Percentiles rank a stretch among this genome's conserved stretches.
phyloP scores from a whole-genome alignment of 257 asterid species.

The Apocynum venetum region DNA sequence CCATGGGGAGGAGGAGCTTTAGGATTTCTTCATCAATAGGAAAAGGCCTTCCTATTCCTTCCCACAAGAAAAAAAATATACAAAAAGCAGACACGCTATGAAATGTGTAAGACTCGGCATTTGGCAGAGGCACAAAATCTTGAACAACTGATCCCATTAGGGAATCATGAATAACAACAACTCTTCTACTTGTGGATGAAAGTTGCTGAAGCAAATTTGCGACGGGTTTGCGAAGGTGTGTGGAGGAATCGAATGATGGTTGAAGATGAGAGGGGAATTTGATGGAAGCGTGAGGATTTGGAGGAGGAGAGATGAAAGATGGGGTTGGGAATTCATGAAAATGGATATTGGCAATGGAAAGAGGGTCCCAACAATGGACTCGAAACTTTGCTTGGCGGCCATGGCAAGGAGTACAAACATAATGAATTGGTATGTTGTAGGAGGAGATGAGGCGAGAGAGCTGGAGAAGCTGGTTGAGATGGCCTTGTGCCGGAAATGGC shows the following conservation, averaged over 20 bases:
- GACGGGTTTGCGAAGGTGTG: constrained; percentile 43
- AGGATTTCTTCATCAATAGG: constrained; percentile 16
- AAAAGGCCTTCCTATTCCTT: constrained; percentile 27
- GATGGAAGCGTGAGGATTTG: constrained; percentile 31
- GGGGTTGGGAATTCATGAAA: constrained; percentile 48
- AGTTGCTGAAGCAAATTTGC: constrained; percentile 26
- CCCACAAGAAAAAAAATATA: constrained; percentile 32
- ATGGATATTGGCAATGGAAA: constrained; percentile 31
- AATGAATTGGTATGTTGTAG: constrained; percentile 44
- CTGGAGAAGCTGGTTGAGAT: constrained; percentile 74
- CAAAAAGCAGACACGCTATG: constrained; percentile 44
- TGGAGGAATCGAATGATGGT: constrained; percentile 33
- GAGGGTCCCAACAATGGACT: constrained; percentile 44
- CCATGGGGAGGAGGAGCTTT: constrained; percentile 21
- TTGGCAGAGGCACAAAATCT: constrained; percentile 28
- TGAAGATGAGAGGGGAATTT: constrained; percentile 56
- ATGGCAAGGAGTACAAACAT: constrained; percentile 49
- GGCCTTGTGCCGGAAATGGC: constrained; percentile 72
- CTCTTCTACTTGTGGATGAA: constrained; percentile 17
- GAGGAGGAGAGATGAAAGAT: constrained; percentile 29
- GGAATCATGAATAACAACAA: constrained; percentile 52
- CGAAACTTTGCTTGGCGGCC: constrained; percentile 49
- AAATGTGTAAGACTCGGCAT: constrained; percentile 45
- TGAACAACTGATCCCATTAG: constrained; percentile 42
- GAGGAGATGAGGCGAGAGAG: constrained; percentile 55